Conservation (phyloP, 2,329 filamentous ascomycete genomes). For the Hymenoscyphus fraxineus region DNA sequence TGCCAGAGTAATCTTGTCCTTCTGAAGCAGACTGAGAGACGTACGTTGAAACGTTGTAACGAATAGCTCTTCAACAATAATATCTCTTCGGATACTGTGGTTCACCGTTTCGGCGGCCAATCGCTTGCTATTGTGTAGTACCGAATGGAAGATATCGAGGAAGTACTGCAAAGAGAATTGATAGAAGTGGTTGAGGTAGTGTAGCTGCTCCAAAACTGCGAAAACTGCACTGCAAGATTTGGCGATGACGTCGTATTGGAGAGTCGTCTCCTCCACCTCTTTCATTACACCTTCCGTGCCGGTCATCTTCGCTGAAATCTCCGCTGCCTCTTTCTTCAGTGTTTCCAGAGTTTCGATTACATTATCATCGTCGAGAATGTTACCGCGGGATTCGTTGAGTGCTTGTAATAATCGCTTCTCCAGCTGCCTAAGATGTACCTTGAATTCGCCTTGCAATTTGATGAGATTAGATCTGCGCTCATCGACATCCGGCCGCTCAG, state of each 20-base stretch:
- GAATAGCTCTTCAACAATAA: slow-evolving; percentile 89
- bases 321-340: slow-evolving; percentile 93
- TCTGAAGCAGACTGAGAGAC: slow-evolving; percentile 87
- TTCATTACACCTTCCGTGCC: slow-evolving; percentile 98
- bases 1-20: slow-evolving; percentile 88
- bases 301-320: slow-evolving; percentile 93
- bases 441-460: slow-evolving; percentile 98
- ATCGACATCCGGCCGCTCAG: slow-evolving; percentile 94
- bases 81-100: slow-evolving; percentile 75
- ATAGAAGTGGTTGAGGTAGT: slow-evolving; percentile 98
- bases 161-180: slow-evolving; percentile 99
- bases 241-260: slow-evolving; percentile 90
- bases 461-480: slow-evolving; percentile 95
- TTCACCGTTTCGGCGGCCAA: slow-evolving; percentile 63
- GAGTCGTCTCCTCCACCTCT: slow-evolving; percentile 93
- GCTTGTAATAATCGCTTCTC: slow-evolving; percentile 93
- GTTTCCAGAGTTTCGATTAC: slow-evolving; percentile 98
- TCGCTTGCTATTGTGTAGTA: slow-evolving; percentile 75
- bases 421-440: slow-evolving; percentile 90
- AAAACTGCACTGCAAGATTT: slow-evolving; percentile 96
- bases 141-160: slow-evolving; percentile 92
- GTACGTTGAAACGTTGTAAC: slow-evolving; percentile 89
- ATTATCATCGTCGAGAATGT: slow-evolving; percentile 96
- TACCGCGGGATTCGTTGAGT: slow-evolving; percentile 93
- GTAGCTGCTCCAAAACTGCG: slow-evolving; percentile 91